Conservation (phyloP, 352 stramenopile genomes). For the Globisporangium cederbergense region DNA sequence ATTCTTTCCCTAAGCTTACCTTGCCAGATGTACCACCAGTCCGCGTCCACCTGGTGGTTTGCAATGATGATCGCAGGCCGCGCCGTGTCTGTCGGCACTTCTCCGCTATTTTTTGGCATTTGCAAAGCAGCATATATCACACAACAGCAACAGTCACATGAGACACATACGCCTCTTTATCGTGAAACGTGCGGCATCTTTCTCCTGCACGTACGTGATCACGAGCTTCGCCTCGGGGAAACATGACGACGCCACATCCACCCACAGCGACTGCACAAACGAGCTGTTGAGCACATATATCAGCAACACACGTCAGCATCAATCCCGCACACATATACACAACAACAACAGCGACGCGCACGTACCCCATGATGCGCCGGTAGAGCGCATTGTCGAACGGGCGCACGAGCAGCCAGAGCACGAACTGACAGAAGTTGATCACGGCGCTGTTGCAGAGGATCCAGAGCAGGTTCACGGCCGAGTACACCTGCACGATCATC, state of each 20-base stretch:
- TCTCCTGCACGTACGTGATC: constrained; percentile 55
- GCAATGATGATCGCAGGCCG: constrained; percentile 86
- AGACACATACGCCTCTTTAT: neutral
- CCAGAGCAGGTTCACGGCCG: constrained; percentile 79
- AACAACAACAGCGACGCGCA: neutral
- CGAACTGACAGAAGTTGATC: constrained; percentile 78
- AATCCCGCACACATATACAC: neutral
- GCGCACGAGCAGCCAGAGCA: constrained; percentile 80
- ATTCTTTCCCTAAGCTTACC: constrained; percentile 13
- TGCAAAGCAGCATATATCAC: neutral
- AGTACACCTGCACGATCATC: constrained; percentile 68
- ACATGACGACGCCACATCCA: constrained; percentile 84
- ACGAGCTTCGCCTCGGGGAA: constrained; percentile 83
- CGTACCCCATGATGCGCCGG: constrained; percentile 66
- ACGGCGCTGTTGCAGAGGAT: constrained; percentile 79
- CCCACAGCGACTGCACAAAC: constrained; percentile 70
- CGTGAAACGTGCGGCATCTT: neutral
- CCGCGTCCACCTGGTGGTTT: constrained; percentile 91
- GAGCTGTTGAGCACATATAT: constrained; percentile 25
- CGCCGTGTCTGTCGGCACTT: constrained; percentile 68
- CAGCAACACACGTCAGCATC: constrained; percentile 7
- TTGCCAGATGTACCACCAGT: constrained; percentile 94
- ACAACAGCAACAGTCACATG: constrained; percentile 2
- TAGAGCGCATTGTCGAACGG: constrained; percentile 84
- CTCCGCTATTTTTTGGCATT: constrained; percentile 30